Evolutionary conservation across 2,329 filamentous ascomycete species (phyloP).

Genomic region (Pestalotiopsis fici): DNA sequence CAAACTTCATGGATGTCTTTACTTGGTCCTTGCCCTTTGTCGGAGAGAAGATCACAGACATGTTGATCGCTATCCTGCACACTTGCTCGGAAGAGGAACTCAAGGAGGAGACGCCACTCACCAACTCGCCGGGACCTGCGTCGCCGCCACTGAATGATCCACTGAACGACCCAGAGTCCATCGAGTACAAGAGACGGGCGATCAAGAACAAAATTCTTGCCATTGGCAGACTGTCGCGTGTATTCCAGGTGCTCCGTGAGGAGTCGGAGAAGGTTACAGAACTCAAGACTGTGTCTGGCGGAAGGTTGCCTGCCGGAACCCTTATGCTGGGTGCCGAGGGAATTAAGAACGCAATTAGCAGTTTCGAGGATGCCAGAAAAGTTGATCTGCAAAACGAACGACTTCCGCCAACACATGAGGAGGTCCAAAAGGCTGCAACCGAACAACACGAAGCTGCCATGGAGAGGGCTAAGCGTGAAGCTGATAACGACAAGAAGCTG

Average conservation of each 20-base stretch:
- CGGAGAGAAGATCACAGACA: slow-evolving; percentile 98
- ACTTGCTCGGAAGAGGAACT: slow-evolving; percentile 99
- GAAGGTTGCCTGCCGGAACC: slow-evolving; percentile 88
- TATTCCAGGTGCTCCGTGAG: slow-evolving; percentile 97
- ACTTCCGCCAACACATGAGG: slow-evolving; percentile 87
- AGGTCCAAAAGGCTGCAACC: slow-evolving; percentile 84
- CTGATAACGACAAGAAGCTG: slow-evolving; percentile 87
- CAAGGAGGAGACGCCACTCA: slow-evolving; percentile 80
- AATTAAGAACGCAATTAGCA: slow-evolving; percentile 97
- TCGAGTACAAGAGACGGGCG: slow-evolving; percentile 90
- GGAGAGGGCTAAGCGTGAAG: slow-evolving; percentile 82
- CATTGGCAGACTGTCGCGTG: slow-evolving; percentile 92
- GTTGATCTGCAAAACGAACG: slow-evolving; percentile 97
- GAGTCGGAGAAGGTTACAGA: slow-evolving; percentile 97
- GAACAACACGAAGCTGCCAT: slow-evolving; percentile 65
- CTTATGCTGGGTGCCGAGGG: slow-evolving; percentile 98
- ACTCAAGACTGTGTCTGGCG: slow-evolving; percentile 93
- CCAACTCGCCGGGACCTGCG: slow-evolving; percentile 66
- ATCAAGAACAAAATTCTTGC: slow-evolving; percentile 99
- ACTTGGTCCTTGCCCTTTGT: slow-evolving; percentile 99
- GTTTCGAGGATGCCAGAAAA: slow-evolving; percentile 94
- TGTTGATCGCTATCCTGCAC: slow-evolving; percentile 98
- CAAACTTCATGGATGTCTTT: slow-evolving; percentile 99
- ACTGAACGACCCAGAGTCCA: slow-evolving; percentile 73
- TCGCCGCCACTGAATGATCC: slow-evolving; percentile 68